Evolutionary conservation across 345 rosid species (phyloP), one percentile per base, ranked within the genome.

Genomic region (Murraya paniculata): DNA sequence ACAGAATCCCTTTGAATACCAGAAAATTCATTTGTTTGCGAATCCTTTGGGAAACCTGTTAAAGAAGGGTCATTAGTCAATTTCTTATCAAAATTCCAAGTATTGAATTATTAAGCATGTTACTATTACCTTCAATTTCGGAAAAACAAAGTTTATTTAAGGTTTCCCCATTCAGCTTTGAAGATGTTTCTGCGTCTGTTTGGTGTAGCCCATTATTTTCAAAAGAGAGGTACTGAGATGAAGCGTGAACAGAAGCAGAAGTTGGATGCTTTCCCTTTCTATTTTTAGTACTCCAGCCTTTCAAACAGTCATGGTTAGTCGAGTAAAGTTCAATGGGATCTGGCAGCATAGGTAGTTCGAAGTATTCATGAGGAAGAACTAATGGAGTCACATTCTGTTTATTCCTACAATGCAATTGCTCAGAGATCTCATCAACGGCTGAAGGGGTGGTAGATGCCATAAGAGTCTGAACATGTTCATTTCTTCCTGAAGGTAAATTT

Each of bases 121-220:
- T 36, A 28, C 30, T n/a, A 31, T 60, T 76, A 67, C 28, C 69
- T 71, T 24, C 77, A 76, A 62, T 71, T 76, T 65, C 64, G 19
- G 36, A 50, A 68, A 48, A 21, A 27, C 50, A 21, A 66, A 78
- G 30, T 33, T 30, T 65, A 64, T 61, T 66, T 14, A 59, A 71
- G 58, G 58, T 62, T 41, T 59, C 67, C 56, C 22, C 30, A 7
- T 58, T 78, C 38, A 35, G 65, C 71, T 64, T 75, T n/a, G 79
- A 78, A 55, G 55, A 70, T 62, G 50, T 68, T 57, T 53, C 82
- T 11, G 55, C 10, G 22, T 78, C 80, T 35, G 66, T 69, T 66
- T 66, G 50, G 50, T 59, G 64, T 30, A 36, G 58, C 25, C 64
- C 77, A 14, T 36, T 57, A 7, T 24, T 64, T 7, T 39, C 38